phyloP scores from a whole-genome alignment of 2,329 filamentous ascomycete genomes.

The Diaporthe eres region DNA sequence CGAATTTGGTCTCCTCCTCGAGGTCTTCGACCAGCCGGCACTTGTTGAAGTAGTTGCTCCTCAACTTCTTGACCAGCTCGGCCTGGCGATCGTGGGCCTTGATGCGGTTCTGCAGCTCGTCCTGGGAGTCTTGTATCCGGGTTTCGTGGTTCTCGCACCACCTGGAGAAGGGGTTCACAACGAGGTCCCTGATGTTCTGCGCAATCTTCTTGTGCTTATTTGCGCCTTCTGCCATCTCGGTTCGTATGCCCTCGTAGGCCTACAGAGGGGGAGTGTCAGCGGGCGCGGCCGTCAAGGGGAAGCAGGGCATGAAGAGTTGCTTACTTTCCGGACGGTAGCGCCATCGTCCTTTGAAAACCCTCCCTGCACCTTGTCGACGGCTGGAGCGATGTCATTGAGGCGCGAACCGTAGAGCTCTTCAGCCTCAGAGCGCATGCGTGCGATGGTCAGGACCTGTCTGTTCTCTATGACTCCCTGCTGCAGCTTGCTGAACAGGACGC shows the following conservation, averaged over 20 bases:
- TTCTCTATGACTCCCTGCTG: constrained; percentile 97
- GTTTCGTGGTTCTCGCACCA: constrained; percentile 97
- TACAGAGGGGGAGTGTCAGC: constrained; percentile 52
- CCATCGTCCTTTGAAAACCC: constrained; percentile 95
- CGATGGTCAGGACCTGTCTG: constrained; percentile 91
- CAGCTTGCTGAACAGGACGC: constrained; percentile 95
- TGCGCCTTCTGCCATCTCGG: constrained; percentile 91
- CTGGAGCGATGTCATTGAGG: constrained; percentile 84
- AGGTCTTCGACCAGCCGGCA: constrained; percentile 95
- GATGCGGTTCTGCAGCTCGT: constrained; percentile 90
- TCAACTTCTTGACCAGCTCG: constrained; percentile 90
- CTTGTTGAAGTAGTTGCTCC: constrained; percentile 99
- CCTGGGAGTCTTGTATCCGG: constrained; percentile 93
- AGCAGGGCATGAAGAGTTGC: constrained; percentile 41
- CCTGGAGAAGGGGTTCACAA: constrained; percentile 92
- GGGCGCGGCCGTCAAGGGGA: not conserved
- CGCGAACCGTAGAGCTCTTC: constrained; percentile 90
- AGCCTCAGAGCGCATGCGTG: constrained; percentile 94
- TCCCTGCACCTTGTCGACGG: constrained; percentile 84
- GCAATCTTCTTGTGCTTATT: constrained; percentile 96
- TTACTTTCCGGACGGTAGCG: constrained; percentile 93
- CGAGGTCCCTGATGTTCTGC: constrained; percentile 94
- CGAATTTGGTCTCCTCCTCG: constrained; percentile 98
- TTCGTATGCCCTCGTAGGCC: constrained; percentile 94
- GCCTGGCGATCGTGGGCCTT: constrained; percentile 94